Base-by-base conservation (phyloP, 2,329 filamentous ascomycete genomes). In the Pestalotiopsis sp. region DNA sequence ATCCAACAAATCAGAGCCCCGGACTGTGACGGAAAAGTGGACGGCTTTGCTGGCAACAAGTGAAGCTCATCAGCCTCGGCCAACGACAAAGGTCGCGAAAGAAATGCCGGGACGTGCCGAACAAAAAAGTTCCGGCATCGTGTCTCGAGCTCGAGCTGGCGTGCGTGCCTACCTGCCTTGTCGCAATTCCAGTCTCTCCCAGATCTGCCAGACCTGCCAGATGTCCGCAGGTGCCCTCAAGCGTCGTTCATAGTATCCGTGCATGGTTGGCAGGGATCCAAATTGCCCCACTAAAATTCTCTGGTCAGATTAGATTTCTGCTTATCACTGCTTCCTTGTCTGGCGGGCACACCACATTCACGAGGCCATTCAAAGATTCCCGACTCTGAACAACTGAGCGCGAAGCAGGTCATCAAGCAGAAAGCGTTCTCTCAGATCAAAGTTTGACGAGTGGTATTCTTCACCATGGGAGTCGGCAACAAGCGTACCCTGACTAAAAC, bases 401-500 rank as follows among this genome's bases (percentile, higher is more conserved):
- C 14, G 9, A 52, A 52, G 7, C 9, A n/a, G 3, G 3, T 11
- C 17, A 9, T 23, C 20, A n/a, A 11, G 17, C 17, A n/a, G 20
- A 52, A 52, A 52, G 27, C 23, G 13, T 20, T 60, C 57, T 27
- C 23, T 59, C 23, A 9, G 7, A 27, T 27, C 14, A 12, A 23
- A 11, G 13, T 4, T 31, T 9, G 25, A 13, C 13, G 20, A 27
- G 13, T 27, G 3, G 14, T n/a, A 25, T 17, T 11, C 20, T 56
- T 40, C 73, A 85, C 75, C 69, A 94, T 94, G 92, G 92, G 91
- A 60, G 87, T 92, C 70, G 83, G 86, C 38, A 89, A 88, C 73
- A 90, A 90, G 78, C 84, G 86, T 60, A 91, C 89, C n/a, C 85
- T 90, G 71, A 90, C 89, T 68, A 95, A 95, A 82, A 95, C 92